Conservation (phyloP, 2,329 filamentous ascomycete species). For the Phaeomoniella chlamydospora region DNA sequence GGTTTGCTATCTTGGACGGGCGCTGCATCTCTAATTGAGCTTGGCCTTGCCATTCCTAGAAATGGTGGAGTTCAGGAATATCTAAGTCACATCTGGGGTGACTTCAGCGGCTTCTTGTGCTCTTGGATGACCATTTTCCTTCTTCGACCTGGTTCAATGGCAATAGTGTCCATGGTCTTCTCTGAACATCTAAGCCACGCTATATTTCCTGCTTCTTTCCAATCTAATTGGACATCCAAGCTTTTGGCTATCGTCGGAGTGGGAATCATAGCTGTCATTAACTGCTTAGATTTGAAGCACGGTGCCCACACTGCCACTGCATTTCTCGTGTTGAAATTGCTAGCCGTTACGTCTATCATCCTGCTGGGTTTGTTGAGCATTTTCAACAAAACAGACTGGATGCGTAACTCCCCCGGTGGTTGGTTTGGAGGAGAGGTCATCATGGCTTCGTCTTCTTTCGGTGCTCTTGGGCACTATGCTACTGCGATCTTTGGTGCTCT, state of each 20-base stretch:
- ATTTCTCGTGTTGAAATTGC: conserved; percentile 22
- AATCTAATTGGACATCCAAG: conserved; percentile 18
- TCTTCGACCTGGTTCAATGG: conserved; percentile 29
- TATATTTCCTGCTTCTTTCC: conserved; percentile 10
- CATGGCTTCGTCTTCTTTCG: conserved; percentile 2
- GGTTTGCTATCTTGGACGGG: conserved; percentile 33
- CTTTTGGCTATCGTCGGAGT: conserved; percentile 22
- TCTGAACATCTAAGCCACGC: conserved; percentile 24
- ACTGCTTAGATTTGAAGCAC: conserved; percentile 26
- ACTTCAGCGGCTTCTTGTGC: conserved; percentile 27
- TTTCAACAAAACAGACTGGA: conserved; percentile 20
- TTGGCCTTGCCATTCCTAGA: conserved; percentile 28
- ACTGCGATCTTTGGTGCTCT: conserved; percentile 27
- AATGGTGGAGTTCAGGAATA: conserved; percentile 34
- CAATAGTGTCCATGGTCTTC: conserved; percentile 29
- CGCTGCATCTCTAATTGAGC: conserved; percentile 31
- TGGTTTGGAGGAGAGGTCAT: not conserved
- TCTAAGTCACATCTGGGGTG: conserved; percentile 25
- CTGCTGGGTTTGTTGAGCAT: conserved; percentile 11
- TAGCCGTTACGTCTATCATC: conserved; percentile 11
- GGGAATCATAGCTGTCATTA: conserved; percentile 23
- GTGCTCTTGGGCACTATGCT: conserved; percentile 23
- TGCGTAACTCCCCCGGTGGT: conserved; percentile 14
- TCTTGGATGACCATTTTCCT: conserved; percentile 30
- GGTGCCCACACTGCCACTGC: conserved; percentile 24